phyloP scores from a whole-genome alignment of 805 yeast species.

The Candida maltosa region DNA sequence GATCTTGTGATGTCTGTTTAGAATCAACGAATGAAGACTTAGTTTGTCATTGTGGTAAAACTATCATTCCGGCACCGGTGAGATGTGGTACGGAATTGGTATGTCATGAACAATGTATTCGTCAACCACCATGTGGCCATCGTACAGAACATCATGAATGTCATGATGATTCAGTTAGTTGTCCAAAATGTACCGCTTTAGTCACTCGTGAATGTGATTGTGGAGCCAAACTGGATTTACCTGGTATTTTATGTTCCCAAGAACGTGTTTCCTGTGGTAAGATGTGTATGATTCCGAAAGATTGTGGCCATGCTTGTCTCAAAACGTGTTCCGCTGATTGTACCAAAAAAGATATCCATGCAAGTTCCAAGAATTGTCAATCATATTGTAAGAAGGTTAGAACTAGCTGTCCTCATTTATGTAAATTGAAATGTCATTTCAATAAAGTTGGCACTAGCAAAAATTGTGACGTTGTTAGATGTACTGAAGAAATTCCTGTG shows the following conservation, averaged over 20 bases:
- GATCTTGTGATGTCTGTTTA: slow-evolving; percentile 76
- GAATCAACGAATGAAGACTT: slow-evolving; percentile 79
- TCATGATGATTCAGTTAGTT: slow-evolving; percentile 58
- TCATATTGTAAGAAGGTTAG: slow-evolving; percentile 54
- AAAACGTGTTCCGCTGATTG: slow-evolving; percentile 60
- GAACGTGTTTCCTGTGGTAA: slow-evolving; percentile 60
- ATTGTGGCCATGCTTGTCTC: slow-evolving; percentile 47
- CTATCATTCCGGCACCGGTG: slow-evolving; percentile 77
- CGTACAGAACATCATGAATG: slow-evolving; percentile 66
- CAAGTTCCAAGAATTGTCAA: slow-evolving; percentile 45
- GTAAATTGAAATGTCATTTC: slow-evolving; percentile 62
- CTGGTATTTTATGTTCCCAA: slow-evolving; percentile 70
- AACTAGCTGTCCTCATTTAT: slow-evolving; percentile 63
- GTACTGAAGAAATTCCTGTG: slow-evolving; percentile 48
- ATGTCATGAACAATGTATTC: slow-evolving; percentile 64
- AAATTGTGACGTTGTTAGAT: slow-evolving; percentile 50
- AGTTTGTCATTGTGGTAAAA: slow-evolving; percentile 77
- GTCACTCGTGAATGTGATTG: slow-evolving; percentile 61
- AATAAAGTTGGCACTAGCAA: slow-evolving; percentile 30
- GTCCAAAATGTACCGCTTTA: slow-evolving; percentile 73
- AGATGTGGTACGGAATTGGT: slow-evolving; percentile 71
- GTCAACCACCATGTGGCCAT: slow-evolving; percentile 68
- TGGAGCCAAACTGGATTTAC: slow-evolving; percentile 47
- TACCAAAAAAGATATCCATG: slow-evolving; percentile 56
- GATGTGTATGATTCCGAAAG: slow-evolving; percentile 27